A percentile compares a stretch with the other conserved stretches of the same genome.
These are phyloP conservation scores for Leersia perrieri DNA, from an alignment of 176 grass and related monocot genomes.

Conservation along the genomic window DNA sequence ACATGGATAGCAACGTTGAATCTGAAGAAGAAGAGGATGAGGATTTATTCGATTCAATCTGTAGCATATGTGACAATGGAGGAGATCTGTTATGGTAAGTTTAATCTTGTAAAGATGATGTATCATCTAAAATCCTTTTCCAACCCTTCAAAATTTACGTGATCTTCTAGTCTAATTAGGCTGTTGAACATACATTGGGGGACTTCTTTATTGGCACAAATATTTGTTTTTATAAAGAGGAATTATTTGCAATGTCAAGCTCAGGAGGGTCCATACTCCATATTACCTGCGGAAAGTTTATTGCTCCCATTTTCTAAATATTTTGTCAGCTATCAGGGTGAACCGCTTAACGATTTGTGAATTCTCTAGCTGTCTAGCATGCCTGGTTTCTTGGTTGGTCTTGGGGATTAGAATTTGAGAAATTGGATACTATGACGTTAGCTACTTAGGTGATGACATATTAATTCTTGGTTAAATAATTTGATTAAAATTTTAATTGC, in stretches of 20 bases:
- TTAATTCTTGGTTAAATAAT: no score
- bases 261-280: background rate
- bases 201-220: background rate
- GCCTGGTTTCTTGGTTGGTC: background rate
- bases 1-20: conserved; percentile 36
- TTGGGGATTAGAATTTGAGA: background rate
- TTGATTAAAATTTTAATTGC: no score
- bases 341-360: background rate
- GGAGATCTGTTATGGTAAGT: conserved; percentile 77
- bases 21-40: conserved; percentile 79
- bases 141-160: background rate
- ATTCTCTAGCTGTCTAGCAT: background rate
- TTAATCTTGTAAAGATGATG: conserved; percentile 1
- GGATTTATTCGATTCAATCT: conserved; percentile 77
- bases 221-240: conserved; percentile 15
- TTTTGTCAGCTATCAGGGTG: background rate
- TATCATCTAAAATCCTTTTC: conserved; percentile 8
- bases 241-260: background rate
- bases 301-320: background rate
- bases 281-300: background rate
- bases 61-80: conserved; percentile 86
- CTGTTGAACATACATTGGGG: background rate
- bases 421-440: background rate
- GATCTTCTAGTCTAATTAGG: conserved; percentile 5
- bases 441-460: background rate